phyloP scores from a whole-genome alignment of 2,329 filamentous ascomycete species.

The Exserohilum turcica region DNA sequence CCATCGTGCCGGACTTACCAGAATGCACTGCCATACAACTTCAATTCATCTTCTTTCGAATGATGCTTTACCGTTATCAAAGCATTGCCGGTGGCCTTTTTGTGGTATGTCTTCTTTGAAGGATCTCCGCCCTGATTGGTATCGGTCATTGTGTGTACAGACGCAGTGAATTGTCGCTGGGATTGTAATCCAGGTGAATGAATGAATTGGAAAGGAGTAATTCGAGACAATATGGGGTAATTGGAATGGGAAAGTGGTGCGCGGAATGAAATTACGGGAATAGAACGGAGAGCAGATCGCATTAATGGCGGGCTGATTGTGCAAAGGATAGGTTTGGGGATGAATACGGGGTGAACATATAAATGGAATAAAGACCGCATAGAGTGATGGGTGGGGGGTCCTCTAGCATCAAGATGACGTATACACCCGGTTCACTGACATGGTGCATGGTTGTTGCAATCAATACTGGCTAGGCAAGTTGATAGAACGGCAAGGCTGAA shows the following conservation, averaged over 20 bases:
- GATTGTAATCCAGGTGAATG: background rate
- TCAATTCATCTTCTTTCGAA: slow-evolving; percentile 70
- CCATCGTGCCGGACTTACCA: slow-evolving; percentile 60
- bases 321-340: background rate
- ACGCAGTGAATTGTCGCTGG: background rate
- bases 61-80: slow-evolving; percentile 72
- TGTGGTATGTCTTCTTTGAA: slow-evolving; percentile 68
- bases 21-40: slow-evolving; percentile 82
- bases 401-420: slow-evolving; percentile 21
- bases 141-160: slow-evolving; percentile 52
- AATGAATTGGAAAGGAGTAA: background rate
- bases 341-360: background rate
- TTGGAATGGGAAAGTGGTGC: background rate
- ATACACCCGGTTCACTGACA: slow-evolving; percentile 6
- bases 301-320: slow-evolving; percentile 7
- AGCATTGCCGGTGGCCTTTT: slow-evolving; percentile 73
- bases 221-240: background rate
- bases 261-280: background rate
- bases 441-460: slow-evolving; percentile 6
- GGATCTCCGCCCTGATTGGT: slow-evolving; percentile 55
- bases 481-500: slow-evolving; percentile 3
- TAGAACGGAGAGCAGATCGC: slow-evolving; percentile 6
- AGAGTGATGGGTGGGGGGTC: background rate
- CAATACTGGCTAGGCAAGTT: slow-evolving; percentile 1
- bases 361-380: background rate